Percentiles rank a stretch among this genome's conserved stretches.
Evolutionary conservation across 805 yeast species (phyloP).

Genomic region (Sugiyamaella smithiae): DNA sequence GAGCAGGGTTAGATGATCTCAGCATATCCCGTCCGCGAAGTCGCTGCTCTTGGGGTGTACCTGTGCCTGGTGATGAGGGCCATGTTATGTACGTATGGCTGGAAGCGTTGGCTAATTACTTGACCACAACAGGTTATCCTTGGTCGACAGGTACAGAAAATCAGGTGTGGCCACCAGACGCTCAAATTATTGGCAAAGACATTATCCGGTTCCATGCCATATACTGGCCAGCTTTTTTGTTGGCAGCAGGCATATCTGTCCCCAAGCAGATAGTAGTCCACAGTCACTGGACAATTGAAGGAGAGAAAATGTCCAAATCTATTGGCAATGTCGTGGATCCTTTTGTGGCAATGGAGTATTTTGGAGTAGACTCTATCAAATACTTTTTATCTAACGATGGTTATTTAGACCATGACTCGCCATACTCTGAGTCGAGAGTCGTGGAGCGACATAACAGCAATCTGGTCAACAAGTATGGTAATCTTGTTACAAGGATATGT

Average conservation of each 20-base stretch:
- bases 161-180: conserved; percentile 57
- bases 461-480: conserved; percentile 79
- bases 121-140: conserved; percentile 69
- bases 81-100: conserved; percentile 96
- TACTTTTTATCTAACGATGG: conserved; percentile 76
- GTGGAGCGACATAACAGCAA: conserved; percentile 40
- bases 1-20: conserved; percentile 54
- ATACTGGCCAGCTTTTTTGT: conserved; percentile 88
- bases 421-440: conserved; percentile 66
- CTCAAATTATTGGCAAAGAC: conserved; percentile 90
- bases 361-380: conserved; percentile 62
- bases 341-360: conserved; percentile 52
- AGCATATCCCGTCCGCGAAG: conserved; percentile 83
- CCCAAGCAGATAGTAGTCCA: conserved; percentile 83
- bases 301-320: conserved; percentile 91
- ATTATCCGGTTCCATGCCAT: conserved; percentile 84
- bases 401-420: conserved; percentile 71
- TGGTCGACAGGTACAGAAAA: conserved; percentile 25
- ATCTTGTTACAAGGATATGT: conserved; percentile 69
- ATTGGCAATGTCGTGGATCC: conserved; percentile 95
- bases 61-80: conserved; percentile 72
- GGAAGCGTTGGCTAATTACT: conserved; percentile 85
- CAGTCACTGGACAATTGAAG: conserved; percentile 90
- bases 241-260: conserved; percentile 72
- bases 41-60: conserved; percentile 84